Base-by-base conservation (phyloP, 768 basidiomycete species). In the Calocybe cyanea region DNA sequence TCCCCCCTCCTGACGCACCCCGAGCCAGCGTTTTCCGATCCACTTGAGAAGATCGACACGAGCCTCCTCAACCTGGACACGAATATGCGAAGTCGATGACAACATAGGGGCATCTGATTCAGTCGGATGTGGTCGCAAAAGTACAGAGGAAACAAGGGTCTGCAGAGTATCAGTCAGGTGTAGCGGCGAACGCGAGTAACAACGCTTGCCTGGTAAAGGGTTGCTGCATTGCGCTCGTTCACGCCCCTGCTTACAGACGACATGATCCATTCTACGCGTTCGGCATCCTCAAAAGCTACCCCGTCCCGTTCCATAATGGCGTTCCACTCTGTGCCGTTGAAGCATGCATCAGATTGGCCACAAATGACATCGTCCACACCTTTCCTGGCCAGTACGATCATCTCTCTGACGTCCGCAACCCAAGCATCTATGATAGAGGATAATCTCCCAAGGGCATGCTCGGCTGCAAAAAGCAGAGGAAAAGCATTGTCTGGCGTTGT, bases 201-300 rank as follows among this genome's bases (percentile, higher is more conserved):
- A n/a, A 40, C 30, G 50, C 59, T 17, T 43, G 83, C 87, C 78
- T 93, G 92, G 63, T 97, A 97, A 13, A 93, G 65, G 36, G 58
- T 62, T 2, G 75, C 77, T 13, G 85, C 90, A 63, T 76, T 82
- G 48, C 69, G 70, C 51, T 84, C 85, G 45, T 63, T 75, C 55
- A 89, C 69, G 0, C 86, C 78, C 55, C 85, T 57, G 58, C 80
- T 59, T 45, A 85, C 60, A 30, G 82, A 69, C 5, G 78, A 77
- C 76, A 93, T 81, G 1, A 86, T 75, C 77, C 77, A 78, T 35
- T 89, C 85, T 0, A 95, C 80, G 42, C 83, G 68, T 53, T 97
- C 92, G 1, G 67, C 72, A 57, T 92, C 88, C 51, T 85, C 85
- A 58, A 90, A 90, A 21, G 80, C 70, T 1, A 76, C 80, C 0